A percentile compares a stretch with the other conserved stretches of the same genome.
phyloP scores from a whole-genome alignment of 2,329 filamentous ascomycete species.

The Zymoseptoria crescenta region DNA sequence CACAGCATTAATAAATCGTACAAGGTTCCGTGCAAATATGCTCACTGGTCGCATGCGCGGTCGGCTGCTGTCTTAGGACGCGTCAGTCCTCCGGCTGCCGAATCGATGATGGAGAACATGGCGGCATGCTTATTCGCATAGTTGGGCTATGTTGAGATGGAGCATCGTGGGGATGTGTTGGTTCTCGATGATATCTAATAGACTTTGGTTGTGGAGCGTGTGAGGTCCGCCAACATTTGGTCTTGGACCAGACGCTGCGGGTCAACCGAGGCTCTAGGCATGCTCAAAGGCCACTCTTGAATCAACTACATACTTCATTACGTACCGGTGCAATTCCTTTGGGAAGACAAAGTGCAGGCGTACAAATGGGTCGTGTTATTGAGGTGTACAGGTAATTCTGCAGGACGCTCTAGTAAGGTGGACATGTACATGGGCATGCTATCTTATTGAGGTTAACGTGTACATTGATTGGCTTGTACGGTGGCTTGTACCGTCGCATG shows the following conservation, averaged over 20 bases:
- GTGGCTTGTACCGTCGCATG: too few species aligned
- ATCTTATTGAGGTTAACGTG: neutral
- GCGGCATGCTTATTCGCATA: neutral
- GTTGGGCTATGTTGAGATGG: neutral
- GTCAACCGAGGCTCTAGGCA: neutral
- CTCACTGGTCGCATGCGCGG: conserved; percentile 38
- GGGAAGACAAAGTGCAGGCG: neutral
- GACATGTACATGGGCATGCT: neutral
- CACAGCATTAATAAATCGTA: neutral
- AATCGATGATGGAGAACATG: conserved; percentile 21
- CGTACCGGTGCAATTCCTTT: neutral
- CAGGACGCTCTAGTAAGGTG: neutral
- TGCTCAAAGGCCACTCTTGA: neutral
- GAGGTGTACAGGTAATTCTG: neutral
- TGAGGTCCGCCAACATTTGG: neutral
- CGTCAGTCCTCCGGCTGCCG: conserved; percentile 10
- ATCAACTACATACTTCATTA: neutral
- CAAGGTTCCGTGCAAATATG: neutral
- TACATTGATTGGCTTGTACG: neutral
- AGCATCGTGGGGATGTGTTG: neutral
- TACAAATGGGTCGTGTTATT: neutral
- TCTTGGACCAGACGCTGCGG: neutral
- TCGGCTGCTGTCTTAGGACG: conserved; percentile 16
- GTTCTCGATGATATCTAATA: neutral
- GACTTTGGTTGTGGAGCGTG: neutral